phyloP scores from a whole-genome alignment of 768 basidiomycete genomes.

The Gautieria morchelliformis region DNA sequence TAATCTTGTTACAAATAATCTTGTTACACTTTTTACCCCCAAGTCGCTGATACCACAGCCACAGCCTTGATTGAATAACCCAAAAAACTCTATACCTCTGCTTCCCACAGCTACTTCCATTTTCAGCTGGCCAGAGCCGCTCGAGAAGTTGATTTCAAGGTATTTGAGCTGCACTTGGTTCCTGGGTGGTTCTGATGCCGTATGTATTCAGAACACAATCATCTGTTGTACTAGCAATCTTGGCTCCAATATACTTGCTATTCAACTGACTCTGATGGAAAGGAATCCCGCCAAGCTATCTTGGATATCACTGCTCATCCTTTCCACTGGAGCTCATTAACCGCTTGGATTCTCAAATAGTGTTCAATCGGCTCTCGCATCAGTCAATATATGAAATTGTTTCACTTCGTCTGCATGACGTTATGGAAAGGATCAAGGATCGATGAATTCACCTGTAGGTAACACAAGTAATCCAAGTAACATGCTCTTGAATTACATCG shows the following conservation, averaged over 20 bases:
- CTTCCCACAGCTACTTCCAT: too few species aligned
- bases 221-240: slow-evolving; percentile 87
- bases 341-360: slow-evolving; percentile 75
- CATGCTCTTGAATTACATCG: too few species aligned
- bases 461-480: too few species aligned
- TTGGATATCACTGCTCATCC: slow-evolving; percentile 62
- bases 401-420: slow-evolving; percentile 62
- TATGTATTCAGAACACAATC: slow-evolving; percentile 73
- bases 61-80: too few species aligned
- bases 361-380: slow-evolving; percentile 84
- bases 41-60: too few species aligned
- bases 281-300: slow-evolving; percentile 54
- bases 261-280: slow-evolving; percentile 53
- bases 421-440: slow-evolving; percentile 52
- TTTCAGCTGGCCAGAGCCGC: too few species aligned
- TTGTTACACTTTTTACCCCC: too few species aligned
- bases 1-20: too few species aligned
- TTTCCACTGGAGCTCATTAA: slow-evolving; percentile 90
- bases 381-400: slow-evolving; percentile 73
- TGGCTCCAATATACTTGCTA: slow-evolving; percentile 70
- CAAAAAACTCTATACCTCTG: too few species aligned
- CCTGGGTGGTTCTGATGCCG: background rate
- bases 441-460: slow-evolving; percentile 67
- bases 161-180: slow-evolving; percentile 15
- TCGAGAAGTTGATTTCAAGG: slow-evolving; percentile 90